These are phyloP conservation scores for Hirsutella minnesotensis DNA, from an alignment of 2,329 filamentous ascomycete species.

Conservation along the genomic window DNA sequence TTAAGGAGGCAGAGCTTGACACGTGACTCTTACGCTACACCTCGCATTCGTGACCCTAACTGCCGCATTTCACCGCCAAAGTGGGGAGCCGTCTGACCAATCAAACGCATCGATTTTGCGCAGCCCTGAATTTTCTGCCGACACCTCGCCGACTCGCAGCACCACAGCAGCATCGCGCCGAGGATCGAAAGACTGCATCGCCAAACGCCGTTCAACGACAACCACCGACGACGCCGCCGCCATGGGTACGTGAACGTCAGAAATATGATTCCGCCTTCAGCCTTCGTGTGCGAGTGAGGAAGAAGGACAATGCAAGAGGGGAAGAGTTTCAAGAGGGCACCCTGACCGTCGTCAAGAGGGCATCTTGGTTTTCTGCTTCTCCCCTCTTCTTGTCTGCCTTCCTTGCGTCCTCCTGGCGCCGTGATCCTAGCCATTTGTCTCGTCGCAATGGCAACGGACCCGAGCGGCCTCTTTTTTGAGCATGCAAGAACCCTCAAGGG, in stretches of 20 bases:
- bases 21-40: neutral
- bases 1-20: too few species aligned
- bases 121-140: conserved; percentile 18
- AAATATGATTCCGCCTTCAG: conserved; percentile 18
- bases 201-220: conserved; percentile 23
- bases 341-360: too few species aligned
- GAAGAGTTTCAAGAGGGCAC: too few species aligned
- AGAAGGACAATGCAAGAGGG: neutral
- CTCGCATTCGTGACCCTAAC: conserved; percentile 24
- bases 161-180: conserved; percentile 9
- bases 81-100: conserved; percentile 2
- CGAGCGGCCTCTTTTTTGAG: conserved; percentile 33
- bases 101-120: conserved; percentile 7
- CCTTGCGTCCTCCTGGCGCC: neutral
- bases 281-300: conserved; percentile 40
- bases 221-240: conserved; percentile 30
- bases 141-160: conserved; percentile 9
- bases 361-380: neutral
- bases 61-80: conserved; percentile 31
- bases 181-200: conserved; percentile 14
- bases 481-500: conserved; percentile 48
- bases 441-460: conserved; percentile 9
- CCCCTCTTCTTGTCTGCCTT: neutral
- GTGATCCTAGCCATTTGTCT: neutral
- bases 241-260: conserved; percentile 45